phyloP scores from a whole-genome alignment of 306 rosid species.

The Prunus mongolica region DNA sequence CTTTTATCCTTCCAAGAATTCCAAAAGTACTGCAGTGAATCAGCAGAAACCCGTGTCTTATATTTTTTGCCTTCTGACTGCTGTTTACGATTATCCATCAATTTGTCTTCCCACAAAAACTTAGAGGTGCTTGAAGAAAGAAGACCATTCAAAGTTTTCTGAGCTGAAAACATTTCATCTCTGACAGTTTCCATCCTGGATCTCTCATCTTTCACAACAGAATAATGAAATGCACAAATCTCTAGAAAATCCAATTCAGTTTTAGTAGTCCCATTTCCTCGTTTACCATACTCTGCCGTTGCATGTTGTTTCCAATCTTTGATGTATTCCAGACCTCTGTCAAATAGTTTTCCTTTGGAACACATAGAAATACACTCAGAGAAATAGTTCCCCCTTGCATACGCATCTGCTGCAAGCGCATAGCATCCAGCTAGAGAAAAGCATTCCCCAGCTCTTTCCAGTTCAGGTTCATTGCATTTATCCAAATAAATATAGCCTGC shows the following conservation, averaged over 20 bases:
- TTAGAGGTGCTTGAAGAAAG: conserved; percentile 25
- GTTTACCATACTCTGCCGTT: conserved; percentile 13
- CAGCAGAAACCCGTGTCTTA: conserved; percentile 38
- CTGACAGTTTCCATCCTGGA: conserved; percentile 69
- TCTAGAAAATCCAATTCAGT: conserved; percentile 56
- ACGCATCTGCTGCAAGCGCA: conserved; percentile 46
- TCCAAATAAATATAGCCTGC: too few relatives aligned
- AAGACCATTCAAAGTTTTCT: conserved; percentile 61
- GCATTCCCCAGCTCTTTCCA: too few relatives aligned
- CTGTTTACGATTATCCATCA: conserved; percentile 18
- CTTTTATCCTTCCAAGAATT: conserved; percentile 57
- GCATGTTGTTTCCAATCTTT: conserved; percentile 51
- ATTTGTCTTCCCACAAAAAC: conserved; percentile 23
- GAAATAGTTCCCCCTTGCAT: conserved; percentile 50
- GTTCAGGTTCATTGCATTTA: too few relatives aligned
- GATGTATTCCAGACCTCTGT: conserved; percentile 53
- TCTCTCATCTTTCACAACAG: conserved; percentile 33
- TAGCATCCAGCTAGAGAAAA: too few relatives aligned
- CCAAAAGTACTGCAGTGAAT: conserved; percentile 63
- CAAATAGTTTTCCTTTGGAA: conserved; percentile 47
- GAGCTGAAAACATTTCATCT: conserved; percentile 52
- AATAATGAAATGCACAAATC: conserved; percentile 55
- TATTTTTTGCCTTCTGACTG: conserved; percentile 23
- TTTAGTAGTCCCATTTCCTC: conserved; percentile 21
- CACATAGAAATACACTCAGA: conserved; percentile 54